A percentile compares a stretch with the other conserved stretches of the same genome.
These are phyloP conservation scores for Quercus bicolor DNA, from an alignment of 306 rosid species.

Conservation along the genomic window DNA sequence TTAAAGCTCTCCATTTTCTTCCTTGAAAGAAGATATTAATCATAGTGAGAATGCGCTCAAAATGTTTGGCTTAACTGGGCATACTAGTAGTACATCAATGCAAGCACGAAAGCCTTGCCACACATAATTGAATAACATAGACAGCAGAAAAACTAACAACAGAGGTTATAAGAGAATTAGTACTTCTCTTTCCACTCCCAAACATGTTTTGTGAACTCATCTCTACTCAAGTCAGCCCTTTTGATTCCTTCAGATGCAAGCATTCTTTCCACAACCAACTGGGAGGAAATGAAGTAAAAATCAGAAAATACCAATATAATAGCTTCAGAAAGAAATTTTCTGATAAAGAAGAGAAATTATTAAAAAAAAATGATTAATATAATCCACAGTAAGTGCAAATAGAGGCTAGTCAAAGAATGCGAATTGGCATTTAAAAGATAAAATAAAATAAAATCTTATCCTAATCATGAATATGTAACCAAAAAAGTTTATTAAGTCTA, in stretches of 20 bases:
- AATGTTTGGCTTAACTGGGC: neutral
- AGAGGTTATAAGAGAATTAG: constrained; percentile 21
- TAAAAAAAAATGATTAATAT: too few relatives aligned
- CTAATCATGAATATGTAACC: too few relatives aligned
- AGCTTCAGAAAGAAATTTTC: constrained; percentile 10
- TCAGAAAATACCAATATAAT: constrained; percentile 1
- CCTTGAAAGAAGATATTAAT: neutral
- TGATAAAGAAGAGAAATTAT: neutral
- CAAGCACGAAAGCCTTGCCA: neutral
- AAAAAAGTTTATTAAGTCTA: too few relatives aligned
- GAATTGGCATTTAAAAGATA: too few relatives aligned
- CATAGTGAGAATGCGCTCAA: neutral
- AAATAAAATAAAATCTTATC: too few relatives aligned
- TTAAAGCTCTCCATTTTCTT: neutral
- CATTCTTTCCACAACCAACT: constrained; percentile 98
- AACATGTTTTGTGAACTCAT: constrained; percentile 74
- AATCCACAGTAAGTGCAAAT: too few relatives aligned
- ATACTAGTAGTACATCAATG: neutral
- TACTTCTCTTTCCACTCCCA: constrained; percentile 99
- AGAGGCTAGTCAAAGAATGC: too few relatives aligned
- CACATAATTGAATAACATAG: neutral
- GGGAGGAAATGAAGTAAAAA: constrained; percentile 34
- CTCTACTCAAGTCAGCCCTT: constrained; percentile 77
- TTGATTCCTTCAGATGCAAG: constrained; percentile 86
- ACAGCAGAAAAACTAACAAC: constrained; percentile 20